phyloP scores from a whole-genome alignment of 176 grass and related monocot genomes.

The Eragrostis nindensis region DNA sequence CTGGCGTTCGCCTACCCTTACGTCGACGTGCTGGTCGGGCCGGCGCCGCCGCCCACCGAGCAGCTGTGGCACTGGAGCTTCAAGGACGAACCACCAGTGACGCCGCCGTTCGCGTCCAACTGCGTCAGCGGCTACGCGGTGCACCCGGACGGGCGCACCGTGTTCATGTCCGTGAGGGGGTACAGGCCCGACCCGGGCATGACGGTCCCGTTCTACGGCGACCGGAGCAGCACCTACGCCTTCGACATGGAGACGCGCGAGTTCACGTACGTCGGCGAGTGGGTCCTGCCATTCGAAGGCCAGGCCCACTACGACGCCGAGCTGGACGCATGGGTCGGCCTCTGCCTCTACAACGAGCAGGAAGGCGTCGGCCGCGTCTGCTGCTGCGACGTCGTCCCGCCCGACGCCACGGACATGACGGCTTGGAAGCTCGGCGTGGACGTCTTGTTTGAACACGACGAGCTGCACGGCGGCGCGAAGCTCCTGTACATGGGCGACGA shows the following conservation, averaged over 20 bases:
- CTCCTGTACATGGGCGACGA: conserved; percentile 23
- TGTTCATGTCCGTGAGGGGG: not conserved
- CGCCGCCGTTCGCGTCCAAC: not conserved
- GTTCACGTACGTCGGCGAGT: not conserved
- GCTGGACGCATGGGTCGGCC: not conserved
- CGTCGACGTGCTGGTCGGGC: not conserved
- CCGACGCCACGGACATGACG: too few species aligned
- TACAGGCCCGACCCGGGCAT: not conserved
- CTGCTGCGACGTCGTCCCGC: not conserved
- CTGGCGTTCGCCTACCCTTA: not conserved
- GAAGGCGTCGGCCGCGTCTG: not conserved
- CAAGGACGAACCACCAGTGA: too few species aligned
- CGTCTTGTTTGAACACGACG: not conserved
- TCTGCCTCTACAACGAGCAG: not conserved
- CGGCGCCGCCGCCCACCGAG: not conserved
- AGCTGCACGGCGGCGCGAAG: not conserved
- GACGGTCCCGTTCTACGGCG: not conserved
- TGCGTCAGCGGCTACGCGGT: not conserved
- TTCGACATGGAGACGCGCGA: not conserved
- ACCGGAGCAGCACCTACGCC: not conserved
- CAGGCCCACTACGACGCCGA: not conserved
- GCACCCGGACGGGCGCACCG: not conserved
- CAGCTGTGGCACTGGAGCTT: not conserved
- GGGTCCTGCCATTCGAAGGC: not conserved
- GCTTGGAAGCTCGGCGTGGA: not conserved